Percentiles rank a stretch among this genome's conserved stretches.
These are phyloP conservation scores for Lasiodiplodia citricola DNA, from an alignment of 2,329 filamentous ascomycete species.

Conservation along the genomic window DNA sequence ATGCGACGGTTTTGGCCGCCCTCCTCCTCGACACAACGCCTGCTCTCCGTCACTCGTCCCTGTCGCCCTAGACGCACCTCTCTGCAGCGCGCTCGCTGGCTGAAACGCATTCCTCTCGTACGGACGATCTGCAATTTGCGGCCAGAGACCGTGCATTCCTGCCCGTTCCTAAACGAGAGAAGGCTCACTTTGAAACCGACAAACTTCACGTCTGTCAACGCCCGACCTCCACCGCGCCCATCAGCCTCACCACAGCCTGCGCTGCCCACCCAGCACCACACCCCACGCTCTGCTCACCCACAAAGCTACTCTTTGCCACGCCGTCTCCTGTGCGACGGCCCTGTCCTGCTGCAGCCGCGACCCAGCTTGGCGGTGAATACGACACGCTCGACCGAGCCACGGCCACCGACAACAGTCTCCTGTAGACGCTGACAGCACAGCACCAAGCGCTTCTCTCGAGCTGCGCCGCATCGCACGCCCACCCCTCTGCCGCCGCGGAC, in stretches of 20 bases:
- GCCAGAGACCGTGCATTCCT: slow-evolving; percentile 29
- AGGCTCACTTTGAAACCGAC: slow-evolving; percentile 31
- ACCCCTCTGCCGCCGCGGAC: slow-evolving; percentile 36
- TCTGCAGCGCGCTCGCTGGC: slow-evolving; percentile 18
- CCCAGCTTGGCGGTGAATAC: slow-evolving; percentile 45
- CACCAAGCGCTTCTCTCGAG: slow-evolving; percentile 5
- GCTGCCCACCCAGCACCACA: slow-evolving; percentile 16
- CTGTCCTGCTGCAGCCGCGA: slow-evolving; percentile 28
- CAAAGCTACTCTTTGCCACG: slow-evolving; percentile 13
- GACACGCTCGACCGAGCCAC: slow-evolving; percentile 27
- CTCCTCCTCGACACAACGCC: slow-evolving; percentile 23
- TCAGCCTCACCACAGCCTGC: slow-evolving; percentile 26
- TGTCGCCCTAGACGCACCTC: slow-evolving; percentile 17
- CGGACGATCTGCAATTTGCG: slow-evolving; percentile 27
- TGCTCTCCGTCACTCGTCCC: slow-evolving; percentile 16
- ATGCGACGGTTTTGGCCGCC: slow-evolving; percentile 26
- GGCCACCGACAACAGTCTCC: slow-evolving; percentile 37
- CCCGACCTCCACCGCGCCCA: slow-evolving; percentile 28
- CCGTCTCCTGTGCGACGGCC: slow-evolving; percentile 19
- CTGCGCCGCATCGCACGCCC: slow-evolving; percentile 38
- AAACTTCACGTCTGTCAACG: slow-evolving; percentile 29
- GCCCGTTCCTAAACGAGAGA: slow-evolving; percentile 31
- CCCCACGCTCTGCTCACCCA: neutral
- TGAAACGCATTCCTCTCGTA: slow-evolving; percentile 27
- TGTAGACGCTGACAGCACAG: slow-evolving; percentile 26